These are phyloP conservation scores for Claviceps africana DNA, from an alignment of 2,329 filamentous ascomycete species.

Conservation along the genomic window DNA sequence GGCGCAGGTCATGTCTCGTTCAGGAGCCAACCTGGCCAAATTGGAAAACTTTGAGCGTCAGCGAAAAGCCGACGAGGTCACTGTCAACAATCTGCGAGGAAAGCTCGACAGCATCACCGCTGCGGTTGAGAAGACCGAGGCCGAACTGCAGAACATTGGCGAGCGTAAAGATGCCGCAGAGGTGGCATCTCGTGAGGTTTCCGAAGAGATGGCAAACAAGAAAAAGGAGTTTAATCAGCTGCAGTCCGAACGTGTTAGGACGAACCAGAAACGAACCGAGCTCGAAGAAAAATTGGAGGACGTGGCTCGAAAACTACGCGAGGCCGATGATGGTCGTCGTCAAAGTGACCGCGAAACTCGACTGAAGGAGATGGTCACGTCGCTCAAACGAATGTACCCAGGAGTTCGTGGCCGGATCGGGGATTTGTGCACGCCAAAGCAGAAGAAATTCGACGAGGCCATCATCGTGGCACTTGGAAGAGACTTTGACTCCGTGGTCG, in stretches of 20 bases:
- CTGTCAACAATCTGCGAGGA: conserved; percentile 74
- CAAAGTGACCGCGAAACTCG: conserved; percentile 71
- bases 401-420: conserved; percentile 84
- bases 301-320: conserved; percentile 63
- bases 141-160: conserved; percentile 53
- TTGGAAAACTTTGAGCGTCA: conserved; percentile 80
- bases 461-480: conserved; percentile 84
- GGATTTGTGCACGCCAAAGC: conserved; percentile 87
- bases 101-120: conserved; percentile 71
- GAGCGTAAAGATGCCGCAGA: conserved; percentile 54
- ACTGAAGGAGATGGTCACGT: conserved; percentile 69
- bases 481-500: conserved; percentile 87
- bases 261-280: conserved; percentile 71
- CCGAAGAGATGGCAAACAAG: conserved; percentile 67
- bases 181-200: conserved; percentile 49
- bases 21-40: conserved; percentile 66
- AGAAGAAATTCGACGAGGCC: conserved; percentile 91
- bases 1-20: conserved; percentile 70
- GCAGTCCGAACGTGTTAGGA: conserved; percentile 68
- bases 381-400: conserved; percentile 79
- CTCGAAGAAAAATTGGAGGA: conserved; percentile 84
- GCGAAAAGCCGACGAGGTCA: conserved; percentile 81
- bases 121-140: conserved; percentile 57
- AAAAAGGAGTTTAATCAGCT: conserved; percentile 83
- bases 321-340: conserved; percentile 72